Evolutionary conservation across 179 eudicot genomes (phyloP), one percentile per base, ranked within the genome.

Genomic region (Sideroxylon spinosum): DNA sequence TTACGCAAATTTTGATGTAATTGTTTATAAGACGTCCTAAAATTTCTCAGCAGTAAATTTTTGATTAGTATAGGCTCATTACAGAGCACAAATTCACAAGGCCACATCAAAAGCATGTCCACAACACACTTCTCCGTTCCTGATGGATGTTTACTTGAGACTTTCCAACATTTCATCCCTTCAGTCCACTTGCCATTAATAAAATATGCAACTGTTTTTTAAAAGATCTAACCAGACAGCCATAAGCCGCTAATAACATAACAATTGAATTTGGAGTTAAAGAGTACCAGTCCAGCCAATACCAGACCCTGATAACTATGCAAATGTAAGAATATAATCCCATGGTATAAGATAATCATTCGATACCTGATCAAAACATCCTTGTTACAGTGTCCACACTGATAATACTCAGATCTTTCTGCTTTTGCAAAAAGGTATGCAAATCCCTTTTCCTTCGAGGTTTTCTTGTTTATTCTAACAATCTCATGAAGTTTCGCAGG

Each of bases 321-420:
- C 16, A 50, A 23, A 49, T 11, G 53, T 23, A 17, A 52, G 7
- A 29, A 60, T 29, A 29, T 28, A 57, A 23, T 37, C 22, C n/a
- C 56, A 8, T 17, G 11, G 29, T 11, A 32, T 44, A 28, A 37
- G 57, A 61, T 74, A 53, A 78, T 20, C 19, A 49, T 61, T 56
- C 76, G 32, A 60, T 90, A 96, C 99, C 99, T 94, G 86, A 81
- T 85, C 10, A 86, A 87, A 53, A 96, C 92, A 86, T 90, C 86
- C 82, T 96, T 96, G 76, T 89, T 85, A 76, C 99, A 96, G 62
- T 91, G 98, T 46, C 93, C 92, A 83, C 99, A 96, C 81, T 78
- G 93, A 81, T 90, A 86, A 76, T 84, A 81, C 84, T 86, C 93
- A 3, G 85, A 82, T 82, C 76, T 84, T 74, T 86, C 94, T 9